phyloP scores from a whole-genome alignment of 805 yeast genomes.

The Komagataella pseudopastoris region DNA sequence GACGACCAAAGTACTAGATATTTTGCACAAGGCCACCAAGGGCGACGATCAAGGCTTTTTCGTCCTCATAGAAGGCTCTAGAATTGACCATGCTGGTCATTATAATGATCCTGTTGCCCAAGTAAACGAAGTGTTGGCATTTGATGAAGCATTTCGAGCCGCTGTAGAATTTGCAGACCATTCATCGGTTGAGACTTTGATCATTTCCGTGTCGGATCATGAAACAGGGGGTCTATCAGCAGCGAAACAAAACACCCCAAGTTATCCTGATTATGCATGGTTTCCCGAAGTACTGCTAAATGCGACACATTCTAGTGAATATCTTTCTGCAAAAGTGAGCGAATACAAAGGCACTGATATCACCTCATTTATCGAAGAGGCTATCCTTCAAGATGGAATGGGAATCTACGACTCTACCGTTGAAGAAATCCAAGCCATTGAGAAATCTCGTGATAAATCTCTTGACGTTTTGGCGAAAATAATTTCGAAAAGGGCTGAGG shows the following conservation, averaged over 20 bases:
- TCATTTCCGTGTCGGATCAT: conserved; percentile 82
- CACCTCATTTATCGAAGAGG: conserved; percentile 31
- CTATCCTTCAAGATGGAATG: conserved; percentile 47
- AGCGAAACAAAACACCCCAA: conserved; percentile 57
- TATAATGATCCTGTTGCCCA: conserved; percentile 91
- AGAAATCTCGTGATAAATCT: conserved; percentile 18
- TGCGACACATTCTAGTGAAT: conserved; percentile 72
- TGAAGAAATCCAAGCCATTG: conserved; percentile 36
- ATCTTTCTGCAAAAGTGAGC: conserved; percentile 33
- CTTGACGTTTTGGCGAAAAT: conserved; percentile 48
- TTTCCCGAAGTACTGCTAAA: conserved; percentile 62
- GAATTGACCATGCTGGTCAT: conserved; percentile 95
- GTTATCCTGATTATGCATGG: conserved; percentile 84
- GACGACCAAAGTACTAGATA: conserved; percentile 58
- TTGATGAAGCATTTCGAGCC: conserved; percentile 67
- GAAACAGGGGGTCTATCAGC: conserved; percentile 93
- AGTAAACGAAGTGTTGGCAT: conserved; percentile 81
- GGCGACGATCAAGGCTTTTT: conserved; percentile 78
- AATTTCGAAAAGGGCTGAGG: conserved; percentile 70
- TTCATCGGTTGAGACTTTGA: conserved; percentile 61
- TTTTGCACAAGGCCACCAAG: conserved; percentile 51
- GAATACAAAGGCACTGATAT: conserved; percentile 19
- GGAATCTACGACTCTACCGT: conserved; percentile 47
- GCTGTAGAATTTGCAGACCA: conserved; percentile 58
- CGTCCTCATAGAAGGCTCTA: conserved; percentile 77